A percentile compares a stretch with the other conserved stretches of the same genome.
Conservation (phyloP, 1,284 basidiomycete species). For the Inonotus hispidus region DNA sequence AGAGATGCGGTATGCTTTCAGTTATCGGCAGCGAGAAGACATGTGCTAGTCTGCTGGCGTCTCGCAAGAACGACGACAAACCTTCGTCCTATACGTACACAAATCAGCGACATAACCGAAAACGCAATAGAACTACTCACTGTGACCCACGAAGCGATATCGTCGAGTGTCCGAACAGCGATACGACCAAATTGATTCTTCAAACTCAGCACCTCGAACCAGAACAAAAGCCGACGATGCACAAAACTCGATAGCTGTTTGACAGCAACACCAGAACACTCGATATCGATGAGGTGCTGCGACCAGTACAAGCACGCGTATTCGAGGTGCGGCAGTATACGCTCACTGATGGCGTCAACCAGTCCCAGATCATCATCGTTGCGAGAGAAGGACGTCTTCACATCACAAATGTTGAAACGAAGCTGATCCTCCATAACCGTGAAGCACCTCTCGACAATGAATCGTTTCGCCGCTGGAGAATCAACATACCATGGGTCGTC, state of each 20-base stretch:
- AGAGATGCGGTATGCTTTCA: slow-evolving; percentile 23
- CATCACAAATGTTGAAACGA: slow-evolving; percentile 6
- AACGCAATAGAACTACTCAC: not conserved
- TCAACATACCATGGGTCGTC: not conserved
- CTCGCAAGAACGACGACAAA: not conserved
- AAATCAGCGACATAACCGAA: not conserved
- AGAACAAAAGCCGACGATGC: slow-evolving; percentile 12
- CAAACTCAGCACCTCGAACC: slow-evolving; percentile 21
- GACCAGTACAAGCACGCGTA: slow-evolving; percentile 10
- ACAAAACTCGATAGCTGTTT: slow-evolving; percentile 17
- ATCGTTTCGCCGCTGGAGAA: not conserved
- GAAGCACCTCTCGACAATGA: not conserved
- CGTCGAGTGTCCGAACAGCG: not conserved
- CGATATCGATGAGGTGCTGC: not conserved
- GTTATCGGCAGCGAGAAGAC: slow-evolving; percentile 18
- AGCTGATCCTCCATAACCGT: not conserved
- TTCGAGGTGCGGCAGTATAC: not conserved
- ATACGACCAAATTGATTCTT: slow-evolving; percentile 6
- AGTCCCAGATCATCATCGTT: slow-evolving; percentile 3
- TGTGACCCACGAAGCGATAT: not conserved
- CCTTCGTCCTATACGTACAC: not conserved
- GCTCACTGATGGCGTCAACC: not conserved
- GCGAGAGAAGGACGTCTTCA: not conserved
- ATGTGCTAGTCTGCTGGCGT: slow-evolving; percentile 14
- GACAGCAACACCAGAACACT: not conserved